Evolutionary conservation across 2,329 filamentous ascomycete genomes (phyloP), one percentile per base, ranked within the genome.

Genomic region (Colletotrichum graminicola): DNA sequence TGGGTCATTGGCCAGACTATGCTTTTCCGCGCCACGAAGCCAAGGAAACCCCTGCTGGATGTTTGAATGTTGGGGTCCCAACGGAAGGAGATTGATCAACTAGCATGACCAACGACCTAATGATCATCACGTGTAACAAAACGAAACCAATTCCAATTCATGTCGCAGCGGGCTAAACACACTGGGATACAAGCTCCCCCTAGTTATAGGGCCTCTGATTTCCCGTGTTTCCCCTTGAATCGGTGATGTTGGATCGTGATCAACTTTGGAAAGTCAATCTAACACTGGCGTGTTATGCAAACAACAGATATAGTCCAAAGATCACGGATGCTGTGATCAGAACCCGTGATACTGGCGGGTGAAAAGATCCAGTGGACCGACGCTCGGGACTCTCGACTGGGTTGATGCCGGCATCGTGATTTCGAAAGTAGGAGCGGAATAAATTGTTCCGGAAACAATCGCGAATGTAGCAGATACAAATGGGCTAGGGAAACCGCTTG

Each of bases 1-100:
- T 78, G 78, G 75, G 66, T 83, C 21, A 77, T 83, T 16, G 83
- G 83, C 0, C 78, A 78, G 67, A 74, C 76, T 36, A 62, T 85
- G 75, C 65, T 85, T n/a, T 85, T 82, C 68, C 75, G 76, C 59
- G 82, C 80, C 11, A 75, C 70, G 39, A 76, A 67, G 73, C 80
- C 80, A 11, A 77, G 74, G 55, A 71, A 59, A 16, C 32, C 71
- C 5, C 57, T 66, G 23, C n/a, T 71, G 82, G 65, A 73, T 21
- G 59, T 73, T 32, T 70, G 14, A 52, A 1, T 49, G 16, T 7
- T 16, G 2, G 14, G 3, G 26, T 1, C 39, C 16, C 39, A 41
- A 12, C n/a, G 12, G 23, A 5, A 4, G 10, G 23, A n/a, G 0
- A 4, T 4, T n/a, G 11, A 45, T 45, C 8, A n/a, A n/a, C 21